phyloP scores from a whole-genome alignment of 108 stramenopile species.

The Pseudonitzschia delicatissima region DNA sequence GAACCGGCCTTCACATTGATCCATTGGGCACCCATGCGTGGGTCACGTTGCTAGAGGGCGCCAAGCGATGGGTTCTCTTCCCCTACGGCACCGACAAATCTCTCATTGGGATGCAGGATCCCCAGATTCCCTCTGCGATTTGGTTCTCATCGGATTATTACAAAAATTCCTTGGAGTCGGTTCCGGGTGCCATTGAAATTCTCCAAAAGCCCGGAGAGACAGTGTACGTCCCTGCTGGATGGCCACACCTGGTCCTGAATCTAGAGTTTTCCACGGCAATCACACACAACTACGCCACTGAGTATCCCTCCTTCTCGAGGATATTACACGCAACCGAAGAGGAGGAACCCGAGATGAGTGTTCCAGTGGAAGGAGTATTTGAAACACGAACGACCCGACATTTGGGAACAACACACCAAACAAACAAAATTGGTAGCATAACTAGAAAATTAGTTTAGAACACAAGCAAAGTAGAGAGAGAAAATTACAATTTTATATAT shows the following conservation, averaged over 20 bases:
- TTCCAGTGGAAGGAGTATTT: constrained; percentile 9
- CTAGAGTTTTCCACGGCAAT: constrained; percentile 76
- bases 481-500: no score
- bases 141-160: constrained; percentile 63
- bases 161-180: constrained; percentile 8
- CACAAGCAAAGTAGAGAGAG: no score
- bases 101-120: constrained; percentile 60
- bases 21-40: constrained; percentile 82
- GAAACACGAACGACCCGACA: background rate
- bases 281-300: constrained; percentile 85
- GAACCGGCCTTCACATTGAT: constrained; percentile 86
- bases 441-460: no score
- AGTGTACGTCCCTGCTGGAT: constrained; percentile 82
- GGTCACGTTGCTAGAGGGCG: constrained; percentile 75
- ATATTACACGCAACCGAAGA: constrained; percentile 40
- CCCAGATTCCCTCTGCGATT: constrained; percentile 68
- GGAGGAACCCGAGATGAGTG: constrained; percentile 60
- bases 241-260: constrained; percentile 86
- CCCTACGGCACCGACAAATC: constrained; percentile 57
- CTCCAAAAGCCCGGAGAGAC: constrained; percentile 82
- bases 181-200: constrained; percentile 45
- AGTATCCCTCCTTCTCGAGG: constrained; percentile 57
- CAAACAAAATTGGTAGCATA: no score
- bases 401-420: background rate
- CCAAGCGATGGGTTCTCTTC: constrained; percentile 82